These are phyloP conservation scores for Eleusine coracana DNA, from an alignment of 176 grass and related monocot species.

Conservation along the genomic window DNA sequence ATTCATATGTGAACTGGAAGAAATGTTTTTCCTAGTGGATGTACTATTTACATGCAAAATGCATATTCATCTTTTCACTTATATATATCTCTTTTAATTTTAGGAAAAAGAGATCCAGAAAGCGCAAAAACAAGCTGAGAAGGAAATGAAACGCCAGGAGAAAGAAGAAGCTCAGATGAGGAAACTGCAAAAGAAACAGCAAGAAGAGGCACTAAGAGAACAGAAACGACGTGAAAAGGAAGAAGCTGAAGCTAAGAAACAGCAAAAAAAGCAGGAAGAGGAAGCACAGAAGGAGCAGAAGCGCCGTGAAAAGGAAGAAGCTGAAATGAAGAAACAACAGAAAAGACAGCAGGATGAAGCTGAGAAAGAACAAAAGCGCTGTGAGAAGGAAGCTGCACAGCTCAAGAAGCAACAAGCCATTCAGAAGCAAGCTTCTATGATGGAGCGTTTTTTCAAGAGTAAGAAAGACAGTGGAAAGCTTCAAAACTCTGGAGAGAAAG, in stretches of 20 bases:
- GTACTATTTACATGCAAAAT: conserved; percentile 22
- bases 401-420: conserved; percentile 70
- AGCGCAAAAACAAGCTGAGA: conserved; percentile 44
- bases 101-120: conserved; percentile 53
- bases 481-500: conserved; percentile 46
- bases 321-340: conserved; percentile 72
- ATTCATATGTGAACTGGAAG: conserved; percentile 28
- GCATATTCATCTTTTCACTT: not conserved
- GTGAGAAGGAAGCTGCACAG: conserved; percentile 79
- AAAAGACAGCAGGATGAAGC: conserved; percentile 83
- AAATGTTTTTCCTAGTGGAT: conserved; percentile 10
- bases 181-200: conserved; percentile 58
- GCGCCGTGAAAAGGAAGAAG: conserved; percentile 84
- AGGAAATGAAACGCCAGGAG: conserved; percentile 63
- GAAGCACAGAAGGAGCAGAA: conserved; percentile 83
- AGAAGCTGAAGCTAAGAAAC: conserved; percentile 72
- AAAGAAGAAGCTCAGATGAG: conserved; percentile 69
- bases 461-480: conserved; percentile 56
- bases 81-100: conserved; percentile 7
- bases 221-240: conserved; percentile 72
- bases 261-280: conserved; percentile 69
- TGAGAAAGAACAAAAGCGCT: conserved; percentile 77
- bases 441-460: conserved; percentile 88
- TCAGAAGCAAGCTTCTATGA: conserved; percentile 89
- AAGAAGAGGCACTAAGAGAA: conserved; percentile 55